These are phyloP conservation scores for Ophiostoma angusticollis DNA, from an alignment of 2,329 filamentous ascomycete species.

Conservation along the genomic window DNA sequence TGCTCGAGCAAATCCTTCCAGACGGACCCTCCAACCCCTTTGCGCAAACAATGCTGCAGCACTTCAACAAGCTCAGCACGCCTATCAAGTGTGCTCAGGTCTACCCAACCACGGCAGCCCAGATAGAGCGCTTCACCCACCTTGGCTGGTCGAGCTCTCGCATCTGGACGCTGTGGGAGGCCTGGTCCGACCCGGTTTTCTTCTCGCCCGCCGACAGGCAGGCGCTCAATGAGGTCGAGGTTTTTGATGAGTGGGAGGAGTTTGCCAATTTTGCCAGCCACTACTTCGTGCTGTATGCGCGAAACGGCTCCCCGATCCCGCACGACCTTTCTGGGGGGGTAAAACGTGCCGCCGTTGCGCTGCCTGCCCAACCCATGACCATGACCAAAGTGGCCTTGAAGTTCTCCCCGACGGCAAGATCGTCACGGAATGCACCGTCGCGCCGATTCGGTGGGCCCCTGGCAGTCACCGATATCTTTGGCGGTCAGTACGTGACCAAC, in stretches of 20 bases:
- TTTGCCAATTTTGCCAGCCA: conserved; percentile 75
- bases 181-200: conserved; percentile 63
- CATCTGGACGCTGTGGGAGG: conserved; percentile 63
- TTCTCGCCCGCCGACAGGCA: conserved; percentile 46
- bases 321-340: too few relatives aligned
- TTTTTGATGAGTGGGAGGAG: conserved; percentile 95
- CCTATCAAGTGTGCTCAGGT: conserved; percentile 60
- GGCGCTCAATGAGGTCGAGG: conserved; percentile 57
- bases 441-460: conserved; percentile 50
- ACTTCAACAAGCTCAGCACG: conserved; percentile 71
- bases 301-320: conserved; percentile 17
- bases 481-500: conserved; percentile 32
- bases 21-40: conserved; percentile 70
- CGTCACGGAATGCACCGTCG: conserved; percentile 26
- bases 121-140: conserved; percentile 52
- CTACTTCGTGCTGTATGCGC: conserved; percentile 66
- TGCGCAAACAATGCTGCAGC: conserved; percentile 69
- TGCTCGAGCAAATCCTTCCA: conserved; percentile 77
- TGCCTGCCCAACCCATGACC: too few relatives aligned
- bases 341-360: too few relatives aligned
- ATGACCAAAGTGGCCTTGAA: not conserved
- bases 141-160: conserved; percentile 55
- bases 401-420: conserved; percentile 1
- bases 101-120: conserved; percentile 55
- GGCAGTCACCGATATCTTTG: conserved; percentile 24